Conservation (phyloP, 768 basidiomycete genomes). For the Phlegmacium glaucopus region DNA sequence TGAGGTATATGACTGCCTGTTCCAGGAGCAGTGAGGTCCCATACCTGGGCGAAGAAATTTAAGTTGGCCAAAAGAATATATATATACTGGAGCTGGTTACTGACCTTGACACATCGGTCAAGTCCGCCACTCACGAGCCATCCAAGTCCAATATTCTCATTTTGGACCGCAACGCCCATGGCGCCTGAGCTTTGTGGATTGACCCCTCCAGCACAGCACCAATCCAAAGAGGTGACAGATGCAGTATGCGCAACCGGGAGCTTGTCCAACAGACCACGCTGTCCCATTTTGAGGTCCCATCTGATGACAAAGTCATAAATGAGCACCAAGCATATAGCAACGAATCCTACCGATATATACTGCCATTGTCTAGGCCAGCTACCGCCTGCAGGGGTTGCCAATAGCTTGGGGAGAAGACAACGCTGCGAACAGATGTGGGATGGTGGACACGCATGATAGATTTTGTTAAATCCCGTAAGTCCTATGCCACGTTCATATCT, state of each 20-base stretch:
- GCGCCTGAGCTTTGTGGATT: constrained; percentile 3
- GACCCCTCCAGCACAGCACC: constrained; percentile 42
- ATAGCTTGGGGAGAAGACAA: constrained; percentile 66
- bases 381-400: constrained; percentile 68
- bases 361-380: constrained; percentile 67
- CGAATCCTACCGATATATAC: constrained; percentile 54
- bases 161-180: constrained; percentile 11
- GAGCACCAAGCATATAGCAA: neutral
- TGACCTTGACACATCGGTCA: constrained; percentile 75
- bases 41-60: constrained; percentile 42
- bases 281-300: constrained; percentile 80
- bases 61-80: neutral
- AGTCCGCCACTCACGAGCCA: constrained; percentile 82
- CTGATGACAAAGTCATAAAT: constrained; percentile 27
- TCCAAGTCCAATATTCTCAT: constrained; percentile 41
- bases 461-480: constrained; percentile 67
- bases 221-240: constrained; percentile 71
- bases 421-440: constrained; percentile 62
- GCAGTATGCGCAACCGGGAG: constrained; percentile 72
- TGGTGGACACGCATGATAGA: constrained; percentile 72
- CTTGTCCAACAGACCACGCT: constrained; percentile 68
- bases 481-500: constrained; percentile 38
- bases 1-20: constrained; percentile 49
- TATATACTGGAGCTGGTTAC: neutral
- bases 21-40: constrained; percentile 58